Percentiles rank a stretch among this genome's conserved stretches.
Conservation (phyloP, 1,284 basidiomycete species). For the Ceratobasidium sp. region DNA sequence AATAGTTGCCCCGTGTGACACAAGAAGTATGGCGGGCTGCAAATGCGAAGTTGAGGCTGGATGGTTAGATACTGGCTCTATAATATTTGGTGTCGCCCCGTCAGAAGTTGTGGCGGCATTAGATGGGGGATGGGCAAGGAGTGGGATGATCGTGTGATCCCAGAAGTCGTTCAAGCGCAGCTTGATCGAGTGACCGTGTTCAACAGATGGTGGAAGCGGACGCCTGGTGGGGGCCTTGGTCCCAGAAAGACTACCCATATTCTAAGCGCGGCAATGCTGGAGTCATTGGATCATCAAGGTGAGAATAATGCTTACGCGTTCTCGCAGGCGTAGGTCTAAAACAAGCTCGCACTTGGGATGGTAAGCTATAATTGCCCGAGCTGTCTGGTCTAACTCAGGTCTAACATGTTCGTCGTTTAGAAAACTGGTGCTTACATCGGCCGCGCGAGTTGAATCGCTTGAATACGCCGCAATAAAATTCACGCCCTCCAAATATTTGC, state of each 20-base stretch:
- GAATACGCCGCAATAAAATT: slow-evolving; percentile 44
- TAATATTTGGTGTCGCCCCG: background rate
- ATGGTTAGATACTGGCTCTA: slow-evolving; percentile 1
- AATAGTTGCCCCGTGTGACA: slow-evolving; percentile 45
- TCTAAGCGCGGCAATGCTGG: background rate
- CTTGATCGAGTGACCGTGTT: slow-evolving; percentile 8
- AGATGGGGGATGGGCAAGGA: slow-evolving; percentile 1
- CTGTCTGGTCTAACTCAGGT: slow-evolving; percentile 42
- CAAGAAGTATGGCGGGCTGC: slow-evolving; percentile 39
- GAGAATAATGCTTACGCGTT: slow-evolving; percentile 44
- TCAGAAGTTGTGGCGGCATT: background rate
- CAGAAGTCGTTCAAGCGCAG: slow-evolving; percentile 27
- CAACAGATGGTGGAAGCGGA: slow-evolving; percentile 34
- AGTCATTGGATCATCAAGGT: background rate
- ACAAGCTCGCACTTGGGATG: slow-evolving; percentile 41
- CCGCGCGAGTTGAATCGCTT: slow-evolving; percentile 47
- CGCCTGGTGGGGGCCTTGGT: slow-evolving; percentile 35
- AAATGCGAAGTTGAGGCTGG: background rate
- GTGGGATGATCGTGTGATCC: slow-evolving; percentile 25
- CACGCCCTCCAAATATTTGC: slow-evolving; percentile 33
- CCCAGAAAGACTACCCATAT: slow-evolving; percentile 44
- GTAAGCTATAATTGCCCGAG: slow-evolving; percentile 40
- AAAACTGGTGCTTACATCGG: slow-evolving; percentile 33
- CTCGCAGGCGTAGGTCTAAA: slow-evolving; percentile 33
- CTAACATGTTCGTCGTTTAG: background rate